phyloP scores from a whole-genome alignment of 331 rosid genomes.

The Pyracantha coccinea region DNA sequence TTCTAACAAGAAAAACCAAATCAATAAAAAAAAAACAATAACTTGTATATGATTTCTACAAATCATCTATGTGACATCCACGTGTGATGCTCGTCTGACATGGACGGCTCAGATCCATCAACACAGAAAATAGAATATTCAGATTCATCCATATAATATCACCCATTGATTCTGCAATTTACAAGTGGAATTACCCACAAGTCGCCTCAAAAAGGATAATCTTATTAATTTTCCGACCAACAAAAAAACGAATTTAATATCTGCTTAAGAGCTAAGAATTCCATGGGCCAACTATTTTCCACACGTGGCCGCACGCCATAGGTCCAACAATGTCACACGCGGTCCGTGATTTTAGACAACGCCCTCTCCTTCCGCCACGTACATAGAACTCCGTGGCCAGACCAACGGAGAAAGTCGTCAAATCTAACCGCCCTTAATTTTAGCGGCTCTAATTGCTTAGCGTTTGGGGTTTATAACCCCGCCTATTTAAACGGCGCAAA shows the following conservation, averaged over 20 bases:
- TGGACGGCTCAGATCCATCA: too few species aligned
- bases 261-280: not conserved
- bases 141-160: too few species aligned
- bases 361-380: not conserved
- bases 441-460: not conserved
- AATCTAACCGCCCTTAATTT: not conserved
- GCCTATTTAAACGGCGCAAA: not conserved
- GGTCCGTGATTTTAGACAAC: not conserved
- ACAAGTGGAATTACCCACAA: too few species aligned
- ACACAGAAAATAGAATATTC: too few species aligned
- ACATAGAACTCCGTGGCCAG: not conserved
- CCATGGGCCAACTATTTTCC: too few species aligned
- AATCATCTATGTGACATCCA: too few species aligned
- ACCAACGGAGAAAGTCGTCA: not conserved
- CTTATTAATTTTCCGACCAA: not conserved
- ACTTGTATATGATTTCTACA: too few species aligned
- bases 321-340: not conserved
- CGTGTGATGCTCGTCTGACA: too few species aligned
- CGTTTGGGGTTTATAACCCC: not conserved
- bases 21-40: too few species aligned
- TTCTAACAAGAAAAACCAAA: too few species aligned
- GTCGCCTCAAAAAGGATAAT: too few species aligned
- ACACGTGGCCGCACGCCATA: not conserved
- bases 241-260: not conserved
- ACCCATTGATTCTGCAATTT: too few species aligned